Conservation (phyloP, 768 basidiomycete species). For the Lactarius vividus region DNA sequence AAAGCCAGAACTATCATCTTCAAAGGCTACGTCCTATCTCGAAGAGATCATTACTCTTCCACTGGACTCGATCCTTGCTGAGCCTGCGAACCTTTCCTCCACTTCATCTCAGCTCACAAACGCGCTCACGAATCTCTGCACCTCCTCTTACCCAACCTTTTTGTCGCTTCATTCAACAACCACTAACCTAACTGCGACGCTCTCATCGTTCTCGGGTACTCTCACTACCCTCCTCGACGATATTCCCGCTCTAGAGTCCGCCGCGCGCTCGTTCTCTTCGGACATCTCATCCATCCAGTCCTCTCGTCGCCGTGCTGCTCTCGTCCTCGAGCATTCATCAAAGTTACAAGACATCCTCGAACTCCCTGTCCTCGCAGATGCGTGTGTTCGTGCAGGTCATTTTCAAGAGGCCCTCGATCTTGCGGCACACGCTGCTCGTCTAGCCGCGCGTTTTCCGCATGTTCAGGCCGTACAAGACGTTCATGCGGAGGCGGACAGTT, state of each 20-base stretch:
- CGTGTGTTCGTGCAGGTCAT: slow-evolving; percentile 89
- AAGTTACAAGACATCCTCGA: slow-evolving; percentile 91
- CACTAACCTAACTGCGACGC: slow-evolving; percentile 65
- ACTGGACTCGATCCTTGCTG: slow-evolving; percentile 63
- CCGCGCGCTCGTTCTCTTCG: slow-evolving; percentile 67
- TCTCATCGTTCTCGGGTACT: slow-evolving; percentile 71
- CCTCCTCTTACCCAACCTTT: slow-evolving; percentile 89
- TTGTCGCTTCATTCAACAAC: slow-evolving; percentile 83
- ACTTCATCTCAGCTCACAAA: slow-evolving; percentile 86
- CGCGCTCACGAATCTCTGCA: slow-evolving; percentile 85
- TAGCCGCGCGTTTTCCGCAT: slow-evolving; percentile 42
- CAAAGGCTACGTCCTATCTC: slow-evolving; percentile 50
- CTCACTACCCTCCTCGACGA: slow-evolving; percentile 67
- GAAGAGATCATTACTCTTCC: slow-evolving; percentile 61
- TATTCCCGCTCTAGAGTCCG: slow-evolving; percentile 74
- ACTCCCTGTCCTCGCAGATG: slow-evolving; percentile 85
- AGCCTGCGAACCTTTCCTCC: slow-evolving; percentile 75
- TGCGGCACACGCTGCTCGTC: slow-evolving; percentile 59
- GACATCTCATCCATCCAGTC: slow-evolving; percentile 72
- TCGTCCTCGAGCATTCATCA: slow-evolving; percentile 93
- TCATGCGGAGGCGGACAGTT: slow-evolving; percentile 63
- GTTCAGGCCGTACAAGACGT: slow-evolving; percentile 58
- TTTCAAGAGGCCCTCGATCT: slow-evolving; percentile 91
- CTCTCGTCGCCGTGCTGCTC: slow-evolving; percentile 69
- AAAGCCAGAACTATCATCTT: slow-evolving; percentile 26